These are phyloP conservation scores for Pichia membranifaciens DNA, from an alignment of 805 yeast genomes.

Conservation along the genomic window DNA sequence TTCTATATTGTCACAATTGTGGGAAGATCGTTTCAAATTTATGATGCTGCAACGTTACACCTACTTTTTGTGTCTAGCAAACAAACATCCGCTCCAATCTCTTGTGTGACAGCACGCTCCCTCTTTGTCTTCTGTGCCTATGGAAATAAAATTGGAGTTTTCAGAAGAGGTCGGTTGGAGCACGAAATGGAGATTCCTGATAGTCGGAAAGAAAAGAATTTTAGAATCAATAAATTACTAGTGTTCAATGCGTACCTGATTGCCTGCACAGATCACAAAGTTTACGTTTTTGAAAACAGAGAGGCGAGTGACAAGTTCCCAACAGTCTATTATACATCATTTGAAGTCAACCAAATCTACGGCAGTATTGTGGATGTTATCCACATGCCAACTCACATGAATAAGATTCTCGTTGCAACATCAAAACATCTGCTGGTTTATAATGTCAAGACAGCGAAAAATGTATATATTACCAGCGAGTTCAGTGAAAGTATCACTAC, in stretches of 20 bases:
- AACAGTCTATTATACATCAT: slow-evolving; percentile 61
- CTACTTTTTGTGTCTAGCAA: slow-evolving; percentile 78
- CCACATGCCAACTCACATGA: slow-evolving; percentile 89
- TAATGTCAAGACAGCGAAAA: slow-evolving; percentile 74
- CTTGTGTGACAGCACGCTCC: slow-evolving; percentile 69
- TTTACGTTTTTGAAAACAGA: slow-evolving; percentile 31
- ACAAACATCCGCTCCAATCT: slow-evolving; percentile 66
- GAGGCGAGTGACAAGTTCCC: slow-evolving; percentile 36
- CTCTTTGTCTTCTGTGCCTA: slow-evolving; percentile 79
- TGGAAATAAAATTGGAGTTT: slow-evolving; percentile 68
- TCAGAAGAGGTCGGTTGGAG: slow-evolving; percentile 71
- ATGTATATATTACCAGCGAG: slow-evolving; percentile 45
- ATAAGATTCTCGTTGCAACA: slow-evolving; percentile 84
- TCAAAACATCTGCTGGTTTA: slow-evolving; percentile 51
- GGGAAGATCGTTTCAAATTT: slow-evolving; percentile 85
- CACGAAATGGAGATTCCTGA: slow-evolving; percentile 31
- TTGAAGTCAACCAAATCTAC: slow-evolving; percentile 52
- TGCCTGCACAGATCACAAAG: slow-evolving; percentile 38
- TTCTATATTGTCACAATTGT: slow-evolving; percentile 86
- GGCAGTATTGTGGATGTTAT: slow-evolving; percentile 64
- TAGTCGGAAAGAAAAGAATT: slow-evolving; percentile 17
- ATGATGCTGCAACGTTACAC: slow-evolving; percentile 83
- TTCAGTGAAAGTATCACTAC: slow-evolving; percentile 56
- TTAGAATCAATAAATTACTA: slow-evolving; percentile 42
- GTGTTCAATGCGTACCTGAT: slow-evolving; percentile 77